phyloP scores from a whole-genome alignment of 139 green algal species.

The Volvox africanus region DNA sequence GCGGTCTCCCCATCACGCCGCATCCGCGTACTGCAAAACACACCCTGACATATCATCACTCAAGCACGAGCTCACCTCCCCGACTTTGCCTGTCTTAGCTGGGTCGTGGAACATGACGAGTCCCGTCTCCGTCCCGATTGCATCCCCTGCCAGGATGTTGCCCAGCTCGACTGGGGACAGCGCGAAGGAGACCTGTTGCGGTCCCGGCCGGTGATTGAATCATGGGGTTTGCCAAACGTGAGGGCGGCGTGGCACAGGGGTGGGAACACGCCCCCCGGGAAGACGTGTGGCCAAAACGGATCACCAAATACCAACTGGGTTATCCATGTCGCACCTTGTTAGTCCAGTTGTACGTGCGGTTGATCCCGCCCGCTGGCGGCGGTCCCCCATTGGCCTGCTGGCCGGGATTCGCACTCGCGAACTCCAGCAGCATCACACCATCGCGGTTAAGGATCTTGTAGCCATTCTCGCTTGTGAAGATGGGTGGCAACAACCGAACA shows the following conservation, averaged over 20 bases:
- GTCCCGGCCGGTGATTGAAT: background rate
- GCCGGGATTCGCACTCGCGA: slow-evolving; percentile 1
- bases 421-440: slow-evolving; percentile 30
- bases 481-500: background rate
- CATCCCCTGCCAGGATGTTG: background rate
- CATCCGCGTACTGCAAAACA: no score
- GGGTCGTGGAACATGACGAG: slow-evolving; percentile 24
- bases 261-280: background rate
- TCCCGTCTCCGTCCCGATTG: background rate
- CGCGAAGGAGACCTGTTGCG: background rate
- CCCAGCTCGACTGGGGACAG: slow-evolving; percentile 18
- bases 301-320: background rate
- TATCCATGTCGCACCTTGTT: background rate
- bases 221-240: background rate
- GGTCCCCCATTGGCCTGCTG: background rate
- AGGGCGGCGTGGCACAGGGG: background rate
- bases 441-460: background rate
- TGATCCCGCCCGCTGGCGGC: background rate
- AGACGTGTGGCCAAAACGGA: background rate
- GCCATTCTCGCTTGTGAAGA: background rate
- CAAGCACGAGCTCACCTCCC: background rate
- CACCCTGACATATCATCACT: background rate
- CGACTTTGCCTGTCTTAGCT: slow-evolving; percentile 16
- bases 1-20: background rate
- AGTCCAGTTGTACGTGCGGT: slow-evolving; percentile 37